Conservation (phyloP, 495 filamentous ascomycete species). For the Aspergillus biplanus region DNA sequence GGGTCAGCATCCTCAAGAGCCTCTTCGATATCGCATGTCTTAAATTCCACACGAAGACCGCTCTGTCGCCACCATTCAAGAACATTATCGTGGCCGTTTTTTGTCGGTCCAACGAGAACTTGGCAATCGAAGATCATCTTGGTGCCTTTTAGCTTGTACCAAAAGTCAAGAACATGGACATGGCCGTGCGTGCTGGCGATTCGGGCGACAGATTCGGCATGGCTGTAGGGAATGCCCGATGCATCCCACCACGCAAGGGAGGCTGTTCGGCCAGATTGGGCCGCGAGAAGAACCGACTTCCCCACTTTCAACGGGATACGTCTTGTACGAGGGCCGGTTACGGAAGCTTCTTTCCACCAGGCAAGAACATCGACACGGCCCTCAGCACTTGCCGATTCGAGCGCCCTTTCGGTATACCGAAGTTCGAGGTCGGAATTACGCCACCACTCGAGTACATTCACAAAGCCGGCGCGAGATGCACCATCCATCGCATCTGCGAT, state of each 20-base stretch:
- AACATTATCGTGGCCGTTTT: slow-evolving; percentile 80
- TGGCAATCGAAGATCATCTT: slow-evolving; percentile 90
- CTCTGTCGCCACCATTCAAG: slow-evolving; percentile 90
- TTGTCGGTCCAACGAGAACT: slow-evolving; percentile 85
- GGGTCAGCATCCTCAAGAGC: slow-evolving; percentile 84
- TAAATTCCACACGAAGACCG: slow-evolving; percentile 81
- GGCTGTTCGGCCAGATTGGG: slow-evolving; percentile 72
- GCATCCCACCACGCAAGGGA: slow-evolving; percentile 83
- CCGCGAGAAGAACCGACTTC: slow-evolving; percentile 76
- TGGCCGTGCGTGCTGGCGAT: slow-evolving; percentile 86
- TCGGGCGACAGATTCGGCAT: slow-evolving; percentile 77
- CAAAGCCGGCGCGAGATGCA: slow-evolving; percentile 79
- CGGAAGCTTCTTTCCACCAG: slow-evolving; percentile 80
- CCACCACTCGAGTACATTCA: slow-evolving; percentile 93
- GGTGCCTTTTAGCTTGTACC: slow-evolving; percentile 75
- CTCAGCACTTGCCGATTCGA: slow-evolving; percentile 82
- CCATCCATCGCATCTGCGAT: slow-evolving; percentile 81
- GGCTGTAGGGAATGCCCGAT: slow-evolving; percentile 71
- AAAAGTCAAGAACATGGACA: slow-evolving; percentile 79
- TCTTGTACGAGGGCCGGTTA: slow-evolving; percentile 28
- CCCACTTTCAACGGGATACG: slow-evolving; percentile 72
- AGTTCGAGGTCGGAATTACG: slow-evolving; percentile 75
- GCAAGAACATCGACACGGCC: slow-evolving; percentile 83
- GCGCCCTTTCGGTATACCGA: slow-evolving; percentile 80
- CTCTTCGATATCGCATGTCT: slow-evolving; percentile 94